These are phyloP conservation scores for Artemisia tridentata DNA, from an alignment of 129 eudicot genomes.

Conservation along the genomic window DNA sequence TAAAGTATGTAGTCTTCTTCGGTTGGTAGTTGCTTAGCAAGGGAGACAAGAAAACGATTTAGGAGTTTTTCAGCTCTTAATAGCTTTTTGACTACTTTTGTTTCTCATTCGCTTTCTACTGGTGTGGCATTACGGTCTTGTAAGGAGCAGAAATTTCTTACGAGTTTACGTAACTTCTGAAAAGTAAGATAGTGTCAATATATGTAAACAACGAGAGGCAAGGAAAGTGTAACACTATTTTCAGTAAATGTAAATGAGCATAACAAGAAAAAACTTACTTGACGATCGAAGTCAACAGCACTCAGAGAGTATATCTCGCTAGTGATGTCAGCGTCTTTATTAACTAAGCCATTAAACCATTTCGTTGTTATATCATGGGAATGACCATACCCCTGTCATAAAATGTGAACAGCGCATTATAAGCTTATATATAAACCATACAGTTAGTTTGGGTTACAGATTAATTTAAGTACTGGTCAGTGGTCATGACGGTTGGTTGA, in stretches of 20 bases:
- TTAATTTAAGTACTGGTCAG: neutral
- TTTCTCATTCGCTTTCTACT: conserved; percentile 45
- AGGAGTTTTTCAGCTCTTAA: conserved; percentile 54
- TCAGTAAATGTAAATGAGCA: neutral
- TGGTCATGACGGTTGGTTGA: neutral
- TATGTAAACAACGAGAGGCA: neutral
- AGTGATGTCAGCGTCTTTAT: conserved; percentile 58
- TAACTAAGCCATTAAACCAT: conserved; percentile 85
- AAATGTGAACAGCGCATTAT: conserved; percentile 13
- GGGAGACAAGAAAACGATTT: conserved; percentile 54
- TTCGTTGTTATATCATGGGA: conserved; percentile 44
- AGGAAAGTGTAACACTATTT: no score
- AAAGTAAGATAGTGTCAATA: neutral
- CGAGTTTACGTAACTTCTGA: conserved; percentile 80
- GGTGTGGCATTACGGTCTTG: conserved; percentile 36
- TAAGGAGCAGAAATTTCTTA: conserved; percentile 50
- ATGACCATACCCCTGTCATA: conserved; percentile 39
- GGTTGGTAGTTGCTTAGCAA: conserved; percentile 60
- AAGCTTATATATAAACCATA: neutral
- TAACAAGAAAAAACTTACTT: conserved; percentile 47
- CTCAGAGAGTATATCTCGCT: conserved; percentile 83
- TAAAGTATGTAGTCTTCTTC: conserved; percentile 35
- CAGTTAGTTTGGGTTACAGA: neutral
- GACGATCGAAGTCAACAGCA: conserved; percentile 82
- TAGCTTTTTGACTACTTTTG: conserved; percentile 27